Evolutionary conservation across 306 rosid genomes (phyloP).

Genomic region (Malus orientalis): DNA sequence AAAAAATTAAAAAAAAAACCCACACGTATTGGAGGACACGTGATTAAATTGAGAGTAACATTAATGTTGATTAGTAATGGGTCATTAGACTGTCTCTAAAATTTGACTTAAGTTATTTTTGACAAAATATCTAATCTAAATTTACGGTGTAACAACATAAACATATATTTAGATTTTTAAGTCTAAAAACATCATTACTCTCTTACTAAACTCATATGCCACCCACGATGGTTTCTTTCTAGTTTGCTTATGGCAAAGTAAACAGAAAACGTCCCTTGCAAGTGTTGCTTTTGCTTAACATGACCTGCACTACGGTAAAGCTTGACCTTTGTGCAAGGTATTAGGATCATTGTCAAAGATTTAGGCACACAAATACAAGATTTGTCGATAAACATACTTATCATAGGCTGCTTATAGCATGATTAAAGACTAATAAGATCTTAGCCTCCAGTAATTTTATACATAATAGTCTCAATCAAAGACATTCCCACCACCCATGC

Average conservation of each 20-base stretch:
- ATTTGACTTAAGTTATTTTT: too few relatives aligned
- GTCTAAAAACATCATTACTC: neutral
- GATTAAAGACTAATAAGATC: neutral
- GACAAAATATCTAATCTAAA: neutral
- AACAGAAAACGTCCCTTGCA: neutral
- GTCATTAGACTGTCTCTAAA: too few relatives aligned
- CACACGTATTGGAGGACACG: too few relatives aligned
- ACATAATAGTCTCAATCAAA: constrained; percentile 11
- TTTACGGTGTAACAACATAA: neutral
- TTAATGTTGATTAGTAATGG: too few relatives aligned
- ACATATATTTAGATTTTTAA: too few relatives aligned
- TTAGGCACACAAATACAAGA: neutral
- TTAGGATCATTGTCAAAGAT: neutral
- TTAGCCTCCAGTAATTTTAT: constrained; percentile 2
- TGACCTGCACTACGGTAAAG: neutral
- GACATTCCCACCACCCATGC: constrained; percentile 12
- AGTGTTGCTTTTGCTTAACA: neutral
- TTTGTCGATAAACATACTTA: neutral
- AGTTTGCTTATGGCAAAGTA: too few relatives aligned
- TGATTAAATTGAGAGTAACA: too few relatives aligned
- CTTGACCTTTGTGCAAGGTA: neutral
- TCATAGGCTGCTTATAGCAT: neutral
- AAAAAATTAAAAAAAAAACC: too few relatives aligned
- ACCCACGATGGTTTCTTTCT: too few relatives aligned
- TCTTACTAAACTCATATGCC: too few relatives aligned